phyloP scores from a whole-genome alignment of 2,329 filamentous ascomycete species.

The Fusarium pilosicola region DNA sequence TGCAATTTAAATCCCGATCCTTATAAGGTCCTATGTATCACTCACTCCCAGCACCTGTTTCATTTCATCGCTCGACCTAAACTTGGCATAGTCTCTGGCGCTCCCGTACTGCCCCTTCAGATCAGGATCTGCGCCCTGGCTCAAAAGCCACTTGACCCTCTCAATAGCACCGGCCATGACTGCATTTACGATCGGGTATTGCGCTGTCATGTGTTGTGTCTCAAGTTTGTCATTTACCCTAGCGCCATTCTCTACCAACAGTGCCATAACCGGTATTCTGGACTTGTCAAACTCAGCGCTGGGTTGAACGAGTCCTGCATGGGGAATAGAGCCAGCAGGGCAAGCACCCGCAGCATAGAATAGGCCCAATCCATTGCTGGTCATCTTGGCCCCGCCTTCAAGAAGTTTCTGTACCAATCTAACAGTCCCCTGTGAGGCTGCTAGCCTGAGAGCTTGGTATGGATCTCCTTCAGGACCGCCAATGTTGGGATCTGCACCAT shows the following conservation, averaged over 20 bases:
- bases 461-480: slow-evolving; percentile 20
- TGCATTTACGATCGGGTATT: slow-evolving; percentile 31
- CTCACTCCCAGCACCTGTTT: slow-evolving; percentile 17
- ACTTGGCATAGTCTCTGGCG: slow-evolving; percentile 10
- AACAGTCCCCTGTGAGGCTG: slow-evolving; percentile 14
- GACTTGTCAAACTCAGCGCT: slow-evolving; percentile 14
- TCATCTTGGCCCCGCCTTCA: slow-evolving; percentile 18
- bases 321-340: neutral
- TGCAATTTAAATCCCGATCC: neutral
- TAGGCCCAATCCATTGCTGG: slow-evolving; percentile 23
- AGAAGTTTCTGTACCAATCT: slow-evolving; percentile 27
- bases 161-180: slow-evolving; percentile 33
- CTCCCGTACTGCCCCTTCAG: slow-evolving; percentile 23
- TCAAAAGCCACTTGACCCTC: slow-evolving; percentile 32
- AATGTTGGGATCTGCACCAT: slow-evolving; percentile 34
- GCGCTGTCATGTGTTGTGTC: slow-evolving; percentile 11
- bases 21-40: neutral
- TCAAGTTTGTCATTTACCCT: slow-evolving; percentile 14
- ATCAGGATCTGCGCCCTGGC: slow-evolving; percentile 27
- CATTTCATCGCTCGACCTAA: slow-evolving; percentile 25
- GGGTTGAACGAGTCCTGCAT: neutral
- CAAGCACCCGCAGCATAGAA: slow-evolving; percentile 24
- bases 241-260: slow-evolving; percentile 24
- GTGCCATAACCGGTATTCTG: slow-evolving; percentile 32
- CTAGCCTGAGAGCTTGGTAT: slow-evolving; percentile 14